Evolutionary conservation across 129 eudicot species (phyloP).

Genomic region (Flaveria sonorensis): DNA sequence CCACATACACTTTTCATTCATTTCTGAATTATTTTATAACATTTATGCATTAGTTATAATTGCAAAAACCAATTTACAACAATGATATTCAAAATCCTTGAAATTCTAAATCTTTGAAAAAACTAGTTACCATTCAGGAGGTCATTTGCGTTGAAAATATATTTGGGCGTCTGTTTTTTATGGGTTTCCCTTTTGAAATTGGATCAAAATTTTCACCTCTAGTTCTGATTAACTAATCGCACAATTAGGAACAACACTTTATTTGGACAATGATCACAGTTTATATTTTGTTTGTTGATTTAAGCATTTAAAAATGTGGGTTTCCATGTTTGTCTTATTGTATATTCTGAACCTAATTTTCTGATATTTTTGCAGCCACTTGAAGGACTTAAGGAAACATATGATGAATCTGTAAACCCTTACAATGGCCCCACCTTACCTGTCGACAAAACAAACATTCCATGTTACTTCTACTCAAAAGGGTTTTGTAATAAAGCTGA

Average conservation of each 20-base stretch:
- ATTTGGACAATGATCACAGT: background rate
- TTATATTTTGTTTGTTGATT: background rate
- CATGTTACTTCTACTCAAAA: slow-evolving; percentile 58
- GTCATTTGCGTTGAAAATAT: background rate
- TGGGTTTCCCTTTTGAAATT: background rate
- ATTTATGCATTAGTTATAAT: background rate
- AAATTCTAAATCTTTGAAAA: background rate
- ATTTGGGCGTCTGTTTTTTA: background rate
- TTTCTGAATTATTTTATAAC: background rate
- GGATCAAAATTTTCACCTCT: background rate
- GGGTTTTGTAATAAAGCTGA: slow-evolving; percentile 73
- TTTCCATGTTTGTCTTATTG: slow-evolving; percentile 20
- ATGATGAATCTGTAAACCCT: slow-evolving; percentile 39
- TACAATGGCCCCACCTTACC: slow-evolving; percentile 32
- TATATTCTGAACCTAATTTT: slow-evolving; percentile 16
- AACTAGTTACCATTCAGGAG: background rate
- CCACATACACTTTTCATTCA: background rate
- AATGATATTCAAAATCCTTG: no score
- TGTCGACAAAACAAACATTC: slow-evolving; percentile 45
- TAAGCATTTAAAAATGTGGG: background rate
- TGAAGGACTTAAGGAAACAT: slow-evolving; percentile 47
- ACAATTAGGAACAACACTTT: background rate
- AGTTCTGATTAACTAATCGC: background rate
- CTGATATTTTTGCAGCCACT: slow-evolving; percentile 50
- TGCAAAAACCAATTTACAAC: background rate